Conservation (phyloP, 2,329 filamentous ascomycete species). For the Aspergillus sergii region DNA sequence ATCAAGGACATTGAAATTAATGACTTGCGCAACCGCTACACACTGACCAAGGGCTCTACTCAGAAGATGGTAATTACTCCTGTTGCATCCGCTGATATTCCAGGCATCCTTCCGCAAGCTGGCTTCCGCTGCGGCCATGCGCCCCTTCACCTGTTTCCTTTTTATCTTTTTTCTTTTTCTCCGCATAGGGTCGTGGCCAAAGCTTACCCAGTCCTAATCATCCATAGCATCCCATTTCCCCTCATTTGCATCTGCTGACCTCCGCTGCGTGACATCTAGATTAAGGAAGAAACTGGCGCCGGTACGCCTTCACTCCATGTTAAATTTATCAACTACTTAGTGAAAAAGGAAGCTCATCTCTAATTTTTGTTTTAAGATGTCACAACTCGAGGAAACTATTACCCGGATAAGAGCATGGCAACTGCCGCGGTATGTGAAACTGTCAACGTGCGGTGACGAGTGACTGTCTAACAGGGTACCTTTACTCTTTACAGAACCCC, state of each 20-base stretch:
- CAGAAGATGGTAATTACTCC: constrained; percentile 99
- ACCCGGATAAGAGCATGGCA: constrained; percentile 96
- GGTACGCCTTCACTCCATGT: constrained; percentile 71
- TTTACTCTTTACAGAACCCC: constrained; percentile 65
- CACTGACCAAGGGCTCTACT: constrained; percentile 92
- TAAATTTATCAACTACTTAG: constrained; percentile 51
- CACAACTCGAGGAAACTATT: constrained; percentile 94
- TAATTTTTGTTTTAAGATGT: constrained; percentile 76
- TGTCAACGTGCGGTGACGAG: no score
- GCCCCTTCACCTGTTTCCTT: constrained; percentile 38
- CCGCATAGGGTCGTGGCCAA: constrained; percentile 60
- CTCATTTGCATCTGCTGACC: constrained; percentile 94
- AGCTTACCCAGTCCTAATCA: constrained; percentile 67
- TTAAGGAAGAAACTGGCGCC: constrained; percentile 99
- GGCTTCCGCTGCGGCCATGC: constrained; percentile 39
- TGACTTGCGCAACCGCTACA: constrained; percentile 93
- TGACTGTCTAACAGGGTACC: not conserved
- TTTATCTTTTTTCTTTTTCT: constrained; percentile 31
- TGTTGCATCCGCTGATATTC: constrained; percentile 69
- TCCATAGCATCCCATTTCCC: constrained; percentile 60
- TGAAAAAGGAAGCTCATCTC: constrained; percentile 63
- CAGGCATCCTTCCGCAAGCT: constrained; percentile 47
- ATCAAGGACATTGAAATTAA: constrained; percentile 99
- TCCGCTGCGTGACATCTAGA: constrained; percentile 86
- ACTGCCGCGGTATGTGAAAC: constrained; percentile 75